Percentiles rank a stretch among this genome's conserved stretches.
Evolutionary conservation across 345 rosid species (phyloP).

Genomic region (Noccaea bulbosa): DNA sequence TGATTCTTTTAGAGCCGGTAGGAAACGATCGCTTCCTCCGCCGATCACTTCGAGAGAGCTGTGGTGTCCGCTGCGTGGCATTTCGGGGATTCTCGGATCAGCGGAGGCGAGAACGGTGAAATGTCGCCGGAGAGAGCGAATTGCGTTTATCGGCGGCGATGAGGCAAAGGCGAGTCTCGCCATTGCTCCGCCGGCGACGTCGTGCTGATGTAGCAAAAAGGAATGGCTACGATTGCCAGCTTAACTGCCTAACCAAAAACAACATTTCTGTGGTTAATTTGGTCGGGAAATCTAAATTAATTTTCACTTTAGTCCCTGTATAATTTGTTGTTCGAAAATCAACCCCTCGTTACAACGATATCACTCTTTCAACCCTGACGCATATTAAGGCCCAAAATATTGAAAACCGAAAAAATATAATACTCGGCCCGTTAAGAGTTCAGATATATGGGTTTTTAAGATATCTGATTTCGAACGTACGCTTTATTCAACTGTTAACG

Average conservation of each 20-base stretch:
- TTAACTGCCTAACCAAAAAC: constrained; percentile 7
- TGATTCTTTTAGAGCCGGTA: constrained; percentile 57
- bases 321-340: background rate
- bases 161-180: constrained; percentile 42
- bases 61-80: constrained; percentile 46
- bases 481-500: background rate
- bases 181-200: constrained; percentile 36
- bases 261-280: constrained; percentile 6
- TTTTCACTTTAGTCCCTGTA: constrained; percentile 10
- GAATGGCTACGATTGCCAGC: constrained; percentile 19
- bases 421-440: background rate
- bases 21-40: constrained; percentile 60
- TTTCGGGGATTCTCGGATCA: constrained; percentile 36
- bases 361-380: background rate
- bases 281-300: constrained; percentile 12
- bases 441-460: background rate
- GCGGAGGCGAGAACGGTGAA: constrained; percentile 42
- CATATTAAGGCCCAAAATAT: background rate
- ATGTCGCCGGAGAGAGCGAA: constrained; percentile 33
- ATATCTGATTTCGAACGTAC: background rate
- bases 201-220: background rate
- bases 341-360: background rate
- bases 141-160: constrained; percentile 28
- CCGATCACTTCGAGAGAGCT: constrained; percentile 77
- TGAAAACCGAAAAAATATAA: background rate